Base-by-base conservation (phyloP, 495 filamentous ascomycete species). In the Lichina pygmaea region DNA sequence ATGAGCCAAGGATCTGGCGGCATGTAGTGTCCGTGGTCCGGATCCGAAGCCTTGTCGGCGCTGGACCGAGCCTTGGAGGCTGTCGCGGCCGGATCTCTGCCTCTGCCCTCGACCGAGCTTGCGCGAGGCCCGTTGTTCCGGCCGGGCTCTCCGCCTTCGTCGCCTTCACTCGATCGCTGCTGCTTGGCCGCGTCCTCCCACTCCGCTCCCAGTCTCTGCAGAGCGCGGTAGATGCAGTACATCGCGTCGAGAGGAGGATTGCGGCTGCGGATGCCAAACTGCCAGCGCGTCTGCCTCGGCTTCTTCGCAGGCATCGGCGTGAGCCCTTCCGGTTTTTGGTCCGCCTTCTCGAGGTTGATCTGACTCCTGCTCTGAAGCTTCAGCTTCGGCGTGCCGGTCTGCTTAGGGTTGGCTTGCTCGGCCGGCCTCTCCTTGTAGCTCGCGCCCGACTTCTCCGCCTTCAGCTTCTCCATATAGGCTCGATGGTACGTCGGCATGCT, bases 1-100 rank as follows among this genome's bases (percentile, higher is more conserved):
- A 97, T 92, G 42, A 91, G 78, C 89, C 89, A 97, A 16, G 86
- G 84, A 54, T 97, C 91, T 47, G 81, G 80, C 0, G 89, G 86
- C 33, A 93, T 67, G 46, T 72, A 77, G 55, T 84, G 89, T 44
- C 75, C 69, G 9, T 63, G 60, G 51, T 42, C 52, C 50, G 62
- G 41, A 58, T 60, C 52, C 11, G 6, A 11, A 57, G 60, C 51
- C 42, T 50, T 13, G 48, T 51, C 33, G 52, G 52, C 44, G 1
- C 37, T 48, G 39, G 10, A 38, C 16, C n/a, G 40, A 45, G 10
- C 34, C 41, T 13, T 45, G 8, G 38, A 43, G 11, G 42, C 15
- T 24, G 10, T 32, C 2, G 36, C 10, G 11, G 36, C 36, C 3
- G 1, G 36, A 15, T 11, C 36, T 43, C 38, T 13, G 36, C 30